Evolutionary conservation across 305 asterid species (phyloP).

Genomic region (Ajuga reptans): DNA sequence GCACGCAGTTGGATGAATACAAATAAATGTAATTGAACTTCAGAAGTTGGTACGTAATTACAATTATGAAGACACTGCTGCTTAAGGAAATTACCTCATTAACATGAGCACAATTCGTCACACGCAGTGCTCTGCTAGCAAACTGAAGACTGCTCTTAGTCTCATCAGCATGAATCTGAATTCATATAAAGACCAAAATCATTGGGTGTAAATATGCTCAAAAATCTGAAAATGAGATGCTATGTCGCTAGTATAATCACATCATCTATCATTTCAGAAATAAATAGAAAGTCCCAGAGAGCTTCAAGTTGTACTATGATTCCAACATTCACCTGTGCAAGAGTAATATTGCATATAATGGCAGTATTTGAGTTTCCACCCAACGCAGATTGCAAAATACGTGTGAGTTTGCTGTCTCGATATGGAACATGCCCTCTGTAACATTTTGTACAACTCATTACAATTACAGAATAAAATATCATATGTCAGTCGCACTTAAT

Average conservation of each 20-base stretch:
- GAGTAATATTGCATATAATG: constrained; percentile 92
- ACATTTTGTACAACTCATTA: constrained; percentile 26
- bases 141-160: constrained; percentile 96
- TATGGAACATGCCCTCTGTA: constrained; percentile 96
- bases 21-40: background rate
- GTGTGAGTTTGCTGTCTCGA: constrained; percentile 96
- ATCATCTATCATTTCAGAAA: constrained; percentile 5
- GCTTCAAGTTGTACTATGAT: background rate
- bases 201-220: background rate
- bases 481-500: constrained; percentile 13
- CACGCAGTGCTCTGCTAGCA: constrained; percentile 95
- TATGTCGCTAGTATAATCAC: background rate
- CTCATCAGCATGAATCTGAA: constrained; percentile 91
- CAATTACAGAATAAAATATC: background rate
- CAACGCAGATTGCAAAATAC: constrained; percentile 89
- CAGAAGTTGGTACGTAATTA: constrained; percentile 8
- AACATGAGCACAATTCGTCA: constrained; percentile 87
- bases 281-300: constrained; percentile 7
- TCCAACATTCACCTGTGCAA: constrained; percentile 73
- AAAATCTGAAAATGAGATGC: background rate
- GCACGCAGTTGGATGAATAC: constrained; percentile 3
- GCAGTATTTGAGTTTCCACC: constrained; percentile 99
- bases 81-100: constrained; percentile 60
- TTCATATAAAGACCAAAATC: constrained; percentile 11
- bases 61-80: constrained; percentile 19